Conservation (phyloP, 129 eudicot genomes). For the carrot (Daucus carota) region DH1_v3.0 NC_030386.2:4338001-4338500, state of each 20-base stretch:
- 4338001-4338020: too few species aligned
- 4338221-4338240: neutral
- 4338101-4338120: neutral
- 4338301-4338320: neutral
- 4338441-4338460: neutral
- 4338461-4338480: neutral
- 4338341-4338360: neutral
- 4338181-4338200: neutral
- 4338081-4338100: neutral
- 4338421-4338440: too few species aligned
- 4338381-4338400: neutral
- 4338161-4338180: neutral
- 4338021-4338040: too few species aligned
- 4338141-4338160: neutral
- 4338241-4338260: neutral
- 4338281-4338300: neutral
- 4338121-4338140: neutral
- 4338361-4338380: neutral
- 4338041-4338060: neutral
- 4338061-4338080: neutral
- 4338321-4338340: neutral
- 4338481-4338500: neutral
- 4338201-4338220: neutral
- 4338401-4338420: neutral
- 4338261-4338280: neutral